Conservation (phyloP, 2,329 filamentous ascomycete species). For the Tolypocladium tropicale region DNA sequence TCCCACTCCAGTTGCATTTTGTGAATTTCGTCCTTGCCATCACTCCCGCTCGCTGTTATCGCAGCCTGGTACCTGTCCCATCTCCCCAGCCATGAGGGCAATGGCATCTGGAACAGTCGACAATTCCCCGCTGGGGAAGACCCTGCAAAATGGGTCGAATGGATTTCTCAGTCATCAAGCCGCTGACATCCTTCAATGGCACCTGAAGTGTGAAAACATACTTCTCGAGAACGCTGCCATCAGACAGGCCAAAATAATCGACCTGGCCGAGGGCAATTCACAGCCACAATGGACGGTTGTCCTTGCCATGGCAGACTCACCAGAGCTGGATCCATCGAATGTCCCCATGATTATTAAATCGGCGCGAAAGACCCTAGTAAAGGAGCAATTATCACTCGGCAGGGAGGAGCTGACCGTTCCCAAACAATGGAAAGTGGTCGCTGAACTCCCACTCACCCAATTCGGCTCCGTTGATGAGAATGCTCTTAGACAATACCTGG, state of each 20-base stretch:
- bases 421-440: not conserved
- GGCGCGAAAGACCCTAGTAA: not conserved
- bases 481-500: not conserved
- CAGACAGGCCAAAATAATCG: not conserved
- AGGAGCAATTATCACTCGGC: not conserved
- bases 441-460: not conserved
- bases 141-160: not conserved
- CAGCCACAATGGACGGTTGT: not conserved
- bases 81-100: not conserved
- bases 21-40: not conserved
- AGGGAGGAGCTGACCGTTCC: not conserved
- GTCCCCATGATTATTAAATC: not conserved
- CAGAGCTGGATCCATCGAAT: not conserved
- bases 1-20: not conserved
- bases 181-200: not conserved
- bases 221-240: not conserved
- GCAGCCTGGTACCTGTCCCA: not conserved
- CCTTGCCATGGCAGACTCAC: not conserved
- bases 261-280: not conserved
- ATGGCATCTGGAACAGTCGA: not conserved
- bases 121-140: not conserved
- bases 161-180: not conserved
- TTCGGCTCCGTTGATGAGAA: not conserved
- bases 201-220: not conserved
- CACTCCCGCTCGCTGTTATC: not conserved